A percentile compares a stretch with the other conserved stretches of the same genome.
These are phyloP conservation scores for Cardamine chenopodiifolia DNA, from an alignment of 345 rosid genomes.

Conservation along the genomic window DNA sequence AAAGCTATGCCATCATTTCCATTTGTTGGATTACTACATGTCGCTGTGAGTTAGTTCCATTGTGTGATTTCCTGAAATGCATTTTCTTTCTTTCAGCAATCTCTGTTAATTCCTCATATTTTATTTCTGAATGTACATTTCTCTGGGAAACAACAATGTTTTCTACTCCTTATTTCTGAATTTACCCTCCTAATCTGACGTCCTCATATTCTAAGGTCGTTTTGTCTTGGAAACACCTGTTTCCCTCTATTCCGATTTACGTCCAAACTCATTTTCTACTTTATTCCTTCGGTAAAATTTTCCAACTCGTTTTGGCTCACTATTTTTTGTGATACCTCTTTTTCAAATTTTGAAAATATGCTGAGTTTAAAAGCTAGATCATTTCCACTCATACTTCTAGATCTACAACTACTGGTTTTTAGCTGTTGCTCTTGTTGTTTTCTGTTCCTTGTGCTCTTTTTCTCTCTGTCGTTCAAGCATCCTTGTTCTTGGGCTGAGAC, in stretches of 20 bases:
- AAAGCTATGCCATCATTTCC: conserved; percentile 51
- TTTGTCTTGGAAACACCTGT: too few relatives aligned
- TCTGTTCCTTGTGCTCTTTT: background rate
- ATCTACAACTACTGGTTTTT: background rate
- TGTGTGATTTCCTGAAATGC: background rate
- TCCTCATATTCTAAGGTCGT: too few relatives aligned
- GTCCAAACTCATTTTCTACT: conserved; percentile 7
- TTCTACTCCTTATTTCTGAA: background rate
- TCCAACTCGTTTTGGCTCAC: too few relatives aligned
- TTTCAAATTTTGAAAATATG: too few relatives aligned
- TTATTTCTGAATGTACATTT: background rate
- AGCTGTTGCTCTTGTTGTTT: conserved; percentile 1
- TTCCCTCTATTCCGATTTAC: background rate
- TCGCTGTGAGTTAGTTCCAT: conserved; percentile 63
- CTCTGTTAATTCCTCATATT: background rate
- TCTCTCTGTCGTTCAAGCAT: background rate
- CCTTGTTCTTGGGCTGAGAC: conserved; percentile 16
- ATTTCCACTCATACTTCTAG: conserved; percentile 4
- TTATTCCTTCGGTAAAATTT: background rate
- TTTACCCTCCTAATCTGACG: too few relatives aligned
- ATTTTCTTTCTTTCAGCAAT: background rate
- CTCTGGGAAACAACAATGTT: background rate
- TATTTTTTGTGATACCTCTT: too few relatives aligned
- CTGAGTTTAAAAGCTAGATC: too few relatives aligned
- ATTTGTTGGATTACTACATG: conserved; percentile 63